Base-by-base conservation (phyloP, 139 green algal genomes). In the Micromonas pusilla region DNA sequence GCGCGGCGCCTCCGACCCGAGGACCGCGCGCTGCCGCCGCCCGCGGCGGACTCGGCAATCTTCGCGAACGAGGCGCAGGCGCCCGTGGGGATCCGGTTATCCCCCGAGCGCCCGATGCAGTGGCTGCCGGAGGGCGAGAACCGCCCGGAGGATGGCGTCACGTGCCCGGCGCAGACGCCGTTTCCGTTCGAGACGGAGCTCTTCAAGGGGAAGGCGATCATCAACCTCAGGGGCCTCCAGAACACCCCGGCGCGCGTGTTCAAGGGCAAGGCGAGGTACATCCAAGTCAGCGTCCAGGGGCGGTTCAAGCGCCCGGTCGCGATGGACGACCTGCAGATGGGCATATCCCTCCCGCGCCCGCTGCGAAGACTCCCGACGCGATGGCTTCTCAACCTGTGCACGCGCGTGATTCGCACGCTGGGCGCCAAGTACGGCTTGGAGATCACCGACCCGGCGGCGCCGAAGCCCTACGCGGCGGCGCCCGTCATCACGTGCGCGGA, bases 171-270 rank as follows among this genome's bases (percentile, higher is more conserved):
- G 37, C 68, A 75, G 38, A 33, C 28, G 26, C 68, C 68, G 23
- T 75, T 75, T 63, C 20, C 60, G 6, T 53, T 75, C 30, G 68
- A 75, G n/a, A 39, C 37, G 2, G 68, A 75, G 38, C 36, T 75
- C 1, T 75, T 75, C 36, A 75, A 62, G 37, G 68, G 68, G 3
- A 38, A 63, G 33, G 31, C n/a, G 37, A 23, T 75, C 0, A 30
- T 75, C 30, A 62, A 39, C 68, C 52, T 75, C 31, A 30, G 37
- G 1, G 38, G 38, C 1, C 21, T 75, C 20, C 13, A 28, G 1
- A 63, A 60, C 9, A 64, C 68, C 9, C 68, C 68, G 1, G 25
- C 28, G 30, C 23, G 53, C 6, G 30, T 75, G 2, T 75, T 75
- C 68, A 63, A 63, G 20, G 68, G 68, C 3, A 75, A 63, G 53